Conservation (phyloP, 129 eudicot genomes). For the Arctium minus region DNA sequence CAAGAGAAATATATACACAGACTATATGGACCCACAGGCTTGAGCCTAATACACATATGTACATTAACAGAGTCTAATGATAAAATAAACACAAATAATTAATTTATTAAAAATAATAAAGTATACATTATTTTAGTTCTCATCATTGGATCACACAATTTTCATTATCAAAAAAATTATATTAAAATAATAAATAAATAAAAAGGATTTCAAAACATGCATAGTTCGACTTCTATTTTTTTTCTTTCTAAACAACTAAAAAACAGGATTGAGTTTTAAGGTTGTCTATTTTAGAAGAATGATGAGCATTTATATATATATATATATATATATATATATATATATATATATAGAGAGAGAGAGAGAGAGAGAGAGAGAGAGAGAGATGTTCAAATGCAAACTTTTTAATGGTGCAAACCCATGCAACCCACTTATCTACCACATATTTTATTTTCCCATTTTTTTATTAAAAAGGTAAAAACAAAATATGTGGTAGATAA, state of each 20-base stretch:
- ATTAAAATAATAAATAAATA: neutral
- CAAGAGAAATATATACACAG: no score
- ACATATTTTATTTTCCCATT: no score
- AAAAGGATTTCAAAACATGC: neutral
- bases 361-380: no score
- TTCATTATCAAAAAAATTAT: neutral
- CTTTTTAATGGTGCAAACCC: no score
- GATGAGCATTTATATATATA: neutral
- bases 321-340: no score
- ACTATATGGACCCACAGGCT: no score
- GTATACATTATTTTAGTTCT: neutral
- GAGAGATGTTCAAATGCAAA: no score
- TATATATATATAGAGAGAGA: no score
- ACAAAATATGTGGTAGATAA: no score
- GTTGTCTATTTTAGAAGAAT: neutral
- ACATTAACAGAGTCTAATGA: neutral
- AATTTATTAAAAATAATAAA: neutral
- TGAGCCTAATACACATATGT: no score
- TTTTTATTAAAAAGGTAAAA: no score
- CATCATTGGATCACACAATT: constrained; percentile 22
- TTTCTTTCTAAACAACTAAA: neutral
- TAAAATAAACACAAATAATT: neutral
- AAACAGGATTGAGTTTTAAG: neutral
- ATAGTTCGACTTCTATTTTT: constrained; percentile 10
- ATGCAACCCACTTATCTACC: no score